Conservation (phyloP, 371 early-diverging fungal genomes). For the Rhizomucor pusillus region DNA sequence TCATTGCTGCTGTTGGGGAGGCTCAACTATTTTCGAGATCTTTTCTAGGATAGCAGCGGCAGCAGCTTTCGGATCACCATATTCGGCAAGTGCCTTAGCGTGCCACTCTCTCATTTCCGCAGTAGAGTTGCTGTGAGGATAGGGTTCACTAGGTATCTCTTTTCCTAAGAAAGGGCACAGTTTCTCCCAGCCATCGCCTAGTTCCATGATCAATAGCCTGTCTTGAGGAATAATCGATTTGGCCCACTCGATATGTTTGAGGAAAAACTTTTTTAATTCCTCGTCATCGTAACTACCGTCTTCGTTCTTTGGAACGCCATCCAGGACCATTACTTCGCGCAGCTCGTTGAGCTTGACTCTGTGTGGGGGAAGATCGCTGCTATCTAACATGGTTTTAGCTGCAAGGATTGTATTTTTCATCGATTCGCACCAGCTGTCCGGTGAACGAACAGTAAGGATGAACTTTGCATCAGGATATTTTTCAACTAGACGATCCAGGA, state of each 20-base stretch:
- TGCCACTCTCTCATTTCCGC: neutral
- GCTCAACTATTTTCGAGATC: no score
- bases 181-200: constrained; percentile 24
- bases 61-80: no score
- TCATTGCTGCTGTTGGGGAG: no score
- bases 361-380: neutral
- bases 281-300: constrained; percentile 18
- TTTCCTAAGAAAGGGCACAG: constrained; percentile 17
- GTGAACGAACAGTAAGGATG: constrained; percentile 21
- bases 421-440: constrained; percentile 38
- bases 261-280: constrained; percentile 10
- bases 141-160: constrained; percentile 12
- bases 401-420: constrained; percentile 20
- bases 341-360: neutral
- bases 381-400: neutral
- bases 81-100: no score
- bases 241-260: constrained; percentile 26
- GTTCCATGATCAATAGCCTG: constrained; percentile 17
- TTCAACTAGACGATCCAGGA: constrained; percentile 11
- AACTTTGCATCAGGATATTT: constrained; percentile 40
- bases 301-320: constrained; percentile 15
- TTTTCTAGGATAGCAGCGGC: no score
- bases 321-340: constrained; percentile 4
- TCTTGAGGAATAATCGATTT: constrained; percentile 25
- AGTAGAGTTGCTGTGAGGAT: constrained; percentile 13